phyloP scores from a whole-genome alignment of 306 rosid species.

The Erythrophleum fordii region DNA sequence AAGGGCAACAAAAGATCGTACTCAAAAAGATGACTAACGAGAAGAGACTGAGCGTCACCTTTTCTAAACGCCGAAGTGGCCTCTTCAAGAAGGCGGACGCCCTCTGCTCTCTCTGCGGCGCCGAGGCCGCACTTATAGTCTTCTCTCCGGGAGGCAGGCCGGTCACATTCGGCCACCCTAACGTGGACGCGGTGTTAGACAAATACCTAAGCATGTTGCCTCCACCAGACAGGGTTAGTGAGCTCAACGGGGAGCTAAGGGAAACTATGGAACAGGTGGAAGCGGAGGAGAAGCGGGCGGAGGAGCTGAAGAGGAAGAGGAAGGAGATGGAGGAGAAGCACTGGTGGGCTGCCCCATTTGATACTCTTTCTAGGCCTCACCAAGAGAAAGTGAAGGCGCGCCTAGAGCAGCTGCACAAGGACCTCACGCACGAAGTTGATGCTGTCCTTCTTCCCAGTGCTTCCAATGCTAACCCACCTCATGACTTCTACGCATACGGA shows the following conservation, averaged over 20 bases:
- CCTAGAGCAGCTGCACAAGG: background rate
- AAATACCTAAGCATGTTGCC: too few relatives aligned
- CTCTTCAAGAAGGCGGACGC: background rate
- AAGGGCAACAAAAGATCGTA: background rate
- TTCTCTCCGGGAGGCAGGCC: background rate
- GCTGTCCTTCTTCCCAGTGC: too few relatives aligned
- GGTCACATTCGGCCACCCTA: background rate
- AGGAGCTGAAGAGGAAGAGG: background rate
- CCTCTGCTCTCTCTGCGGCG: background rate
- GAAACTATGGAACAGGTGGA: background rate
- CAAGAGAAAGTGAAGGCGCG: background rate
- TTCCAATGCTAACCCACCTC: background rate
- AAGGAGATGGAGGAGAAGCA: background rate
- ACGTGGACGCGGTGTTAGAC: background rate
- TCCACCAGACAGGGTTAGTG: too few relatives aligned
- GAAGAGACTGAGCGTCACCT: background rate
- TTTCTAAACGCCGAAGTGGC: conserved; percentile 3
- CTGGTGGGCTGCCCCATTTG: background rate
- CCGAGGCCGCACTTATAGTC: background rate
- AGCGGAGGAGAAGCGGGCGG: background rate
- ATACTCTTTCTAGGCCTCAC: background rate
- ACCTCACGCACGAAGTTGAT: too few relatives aligned
- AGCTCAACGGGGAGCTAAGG: background rate
- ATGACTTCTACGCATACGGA: background rate
- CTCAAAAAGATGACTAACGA: background rate